A percentile compares a stretch with the other conserved stretches of the same genome.
Evolutionary conservation across 352 stramenopile species (phyloP).

Genomic region (Phytopythium mirpurense): DNA sequence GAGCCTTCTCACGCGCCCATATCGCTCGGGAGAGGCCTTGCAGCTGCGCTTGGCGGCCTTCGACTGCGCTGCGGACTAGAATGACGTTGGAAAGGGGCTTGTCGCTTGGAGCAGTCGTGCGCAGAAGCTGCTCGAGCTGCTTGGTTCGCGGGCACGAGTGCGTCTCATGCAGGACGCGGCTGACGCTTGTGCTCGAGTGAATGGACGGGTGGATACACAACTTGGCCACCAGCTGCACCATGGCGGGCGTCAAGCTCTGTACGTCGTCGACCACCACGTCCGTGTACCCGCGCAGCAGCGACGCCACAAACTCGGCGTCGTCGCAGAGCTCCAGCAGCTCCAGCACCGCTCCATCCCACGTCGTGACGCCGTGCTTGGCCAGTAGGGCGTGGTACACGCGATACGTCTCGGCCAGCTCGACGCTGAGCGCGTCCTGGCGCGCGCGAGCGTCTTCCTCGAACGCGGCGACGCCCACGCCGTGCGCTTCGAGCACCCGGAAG

Average conservation of each 20-base stretch:
- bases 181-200: constrained; percentile 51
- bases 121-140: constrained; percentile 27
- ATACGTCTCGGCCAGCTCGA: constrained; percentile 49
- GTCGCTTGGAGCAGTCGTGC: background rate
- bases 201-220: constrained; percentile 34
- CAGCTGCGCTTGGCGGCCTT: background rate
- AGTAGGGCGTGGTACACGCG: constrained; percentile 45
- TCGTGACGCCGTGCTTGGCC: constrained; percentile 41
- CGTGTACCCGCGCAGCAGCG: constrained; percentile 37
- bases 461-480: constrained; percentile 37
- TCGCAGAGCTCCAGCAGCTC: constrained; percentile 32
- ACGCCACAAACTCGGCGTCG: constrained; percentile 25
- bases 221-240: constrained; percentile 41
- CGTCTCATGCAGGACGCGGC: constrained; percentile 26
- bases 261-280: constrained; percentile 72
- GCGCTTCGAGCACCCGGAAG: constrained; percentile 61
- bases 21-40: background rate
- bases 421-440: constrained; percentile 5
- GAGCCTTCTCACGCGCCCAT: background rate
- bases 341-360: constrained; percentile 64
- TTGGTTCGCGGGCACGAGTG: constrained; percentile 24
- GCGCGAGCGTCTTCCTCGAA: constrained; percentile 22
- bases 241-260: constrained; percentile 59
- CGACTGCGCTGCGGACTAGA: background rate
- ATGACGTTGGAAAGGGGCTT: background rate